Conservation (phyloP, 306 rosid genomes). For the Acacia acuminata region DNA sequence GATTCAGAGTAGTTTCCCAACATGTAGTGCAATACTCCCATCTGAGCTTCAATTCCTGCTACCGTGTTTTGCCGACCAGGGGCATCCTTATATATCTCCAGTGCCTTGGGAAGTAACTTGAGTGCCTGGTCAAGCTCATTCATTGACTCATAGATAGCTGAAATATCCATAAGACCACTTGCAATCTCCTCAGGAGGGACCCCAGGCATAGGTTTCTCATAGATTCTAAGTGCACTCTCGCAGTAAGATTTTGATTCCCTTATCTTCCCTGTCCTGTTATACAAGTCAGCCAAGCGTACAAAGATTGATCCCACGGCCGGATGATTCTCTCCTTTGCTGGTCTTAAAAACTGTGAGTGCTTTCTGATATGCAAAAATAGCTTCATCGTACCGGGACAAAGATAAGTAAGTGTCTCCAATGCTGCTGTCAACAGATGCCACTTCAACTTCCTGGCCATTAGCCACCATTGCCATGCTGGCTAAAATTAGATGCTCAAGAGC, state of each 20-base stretch:
- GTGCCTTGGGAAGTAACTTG: slow-evolving; percentile 66
- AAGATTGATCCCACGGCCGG: slow-evolving; percentile 80
- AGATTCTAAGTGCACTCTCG: slow-evolving; percentile 80
- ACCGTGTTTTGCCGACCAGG: slow-evolving; percentile 83
- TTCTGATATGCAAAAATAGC: slow-evolving; percentile 83
- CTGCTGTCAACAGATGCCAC: slow-evolving; percentile 90
- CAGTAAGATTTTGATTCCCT: slow-evolving; percentile 82
- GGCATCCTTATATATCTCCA: slow-evolving; percentile 60
- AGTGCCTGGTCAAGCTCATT: slow-evolving; percentile 80
- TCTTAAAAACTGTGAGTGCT: slow-evolving; percentile 77
- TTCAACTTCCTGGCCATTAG: slow-evolving; percentile 81
- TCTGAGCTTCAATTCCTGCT: slow-evolving; percentile 96
- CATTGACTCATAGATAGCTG: slow-evolving; percentile 90
- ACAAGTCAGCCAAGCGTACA: slow-evolving; percentile 81
- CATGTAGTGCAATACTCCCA: slow-evolving; percentile 83
- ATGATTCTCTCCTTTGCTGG: slow-evolving; percentile 88
- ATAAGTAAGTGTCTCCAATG: slow-evolving; percentile 85
- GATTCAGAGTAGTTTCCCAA: slow-evolving; percentile 72
- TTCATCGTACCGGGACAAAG: slow-evolving; percentile 82
- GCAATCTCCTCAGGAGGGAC: slow-evolving; percentile 82
- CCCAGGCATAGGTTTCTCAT: slow-evolving; percentile 76
- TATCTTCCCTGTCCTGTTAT: slow-evolving; percentile 73
- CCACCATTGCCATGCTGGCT: slow-evolving; percentile 91
- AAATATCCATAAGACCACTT: slow-evolving; percentile 75
- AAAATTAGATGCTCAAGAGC: slow-evolving; percentile 90